These are phyloP conservation scores for Ganoderma leucocontextum DNA, from an alignment of 1,284 basidiomycete genomes.

Conservation along the genomic window DNA sequence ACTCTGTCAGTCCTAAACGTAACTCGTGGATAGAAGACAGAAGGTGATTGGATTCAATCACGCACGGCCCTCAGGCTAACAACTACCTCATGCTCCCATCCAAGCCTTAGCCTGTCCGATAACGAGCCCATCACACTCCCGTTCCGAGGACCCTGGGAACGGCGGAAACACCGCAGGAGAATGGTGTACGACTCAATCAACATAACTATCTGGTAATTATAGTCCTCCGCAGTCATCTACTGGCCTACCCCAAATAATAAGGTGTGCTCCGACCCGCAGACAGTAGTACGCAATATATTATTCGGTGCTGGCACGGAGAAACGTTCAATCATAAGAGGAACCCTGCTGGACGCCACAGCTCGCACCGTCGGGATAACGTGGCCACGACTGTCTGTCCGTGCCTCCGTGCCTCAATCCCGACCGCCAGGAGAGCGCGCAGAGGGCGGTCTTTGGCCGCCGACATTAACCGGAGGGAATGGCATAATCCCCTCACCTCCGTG, in stretches of 20 bases:
- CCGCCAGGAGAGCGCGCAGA: constrained; percentile 2
- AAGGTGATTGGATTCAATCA: constrained; percentile 1
- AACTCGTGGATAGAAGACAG: background rate
- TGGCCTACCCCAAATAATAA: background rate
- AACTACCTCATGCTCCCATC: background rate
- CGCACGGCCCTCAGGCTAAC: background rate
- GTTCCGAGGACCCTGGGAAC: constrained; percentile 19
- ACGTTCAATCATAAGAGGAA: background rate
- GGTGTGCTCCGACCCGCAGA: background rate
- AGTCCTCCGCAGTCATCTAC: background rate
- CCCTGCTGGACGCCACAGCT: background rate
- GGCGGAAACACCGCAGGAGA: constrained; percentile 30
- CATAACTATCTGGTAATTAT: background rate
- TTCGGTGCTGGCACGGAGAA: no score
- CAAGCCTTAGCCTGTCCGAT: background rate
- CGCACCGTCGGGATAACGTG: background rate
- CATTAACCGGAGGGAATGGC: constrained; percentile 27
- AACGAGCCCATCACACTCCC: background rate
- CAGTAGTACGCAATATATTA: background rate
- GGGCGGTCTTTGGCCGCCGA: background rate
- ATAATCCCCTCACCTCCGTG: constrained; percentile 27
- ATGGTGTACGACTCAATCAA: background rate
- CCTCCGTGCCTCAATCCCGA: background rate
- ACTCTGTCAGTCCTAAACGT: background rate
- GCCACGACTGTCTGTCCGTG: no score